Base-by-base conservation (phyloP, 768 basidiomycete species). In the Trametes sanguinea region DNA sequence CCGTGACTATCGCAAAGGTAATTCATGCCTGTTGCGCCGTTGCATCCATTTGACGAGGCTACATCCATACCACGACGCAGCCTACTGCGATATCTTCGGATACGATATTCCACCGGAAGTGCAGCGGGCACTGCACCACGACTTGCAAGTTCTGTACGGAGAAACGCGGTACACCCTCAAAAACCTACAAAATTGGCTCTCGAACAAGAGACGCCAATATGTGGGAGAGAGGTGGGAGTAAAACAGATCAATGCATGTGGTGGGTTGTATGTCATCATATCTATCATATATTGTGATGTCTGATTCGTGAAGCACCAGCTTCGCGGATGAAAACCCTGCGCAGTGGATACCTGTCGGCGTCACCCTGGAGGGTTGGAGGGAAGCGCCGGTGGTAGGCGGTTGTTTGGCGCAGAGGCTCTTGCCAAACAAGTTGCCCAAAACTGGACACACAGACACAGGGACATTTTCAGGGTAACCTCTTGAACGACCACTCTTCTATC, bases 351-450 rank as follows among this genome's bases (percentile, higher is more conserved):
- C 6, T 37, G 35, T 6, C 35, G 6, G 6, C 11, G 35, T 6
- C 35, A 37, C 35, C 35, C 35, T 22, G 22, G 22, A 22, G 22
- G 22, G 35, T 37, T 37, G 6, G 11, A 37, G 35, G 11, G 35
- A 37, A 37, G 35, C 33, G 33, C 1, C 17, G 48, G 29, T 37
- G 35, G 13, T 29, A 58, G n/a, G 17, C 17, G 51, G 60, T 54
- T 61, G 60, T 61, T 61, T 61, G 60, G 54, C 10, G 29, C 54
- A 7, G 54, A 61, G 32, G 60, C 40, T 44, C 27, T 56, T 51
- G 60, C 54, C 60, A 61, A 56, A 61, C 54, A 61, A 61, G 14
- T 17, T 9, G 8, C 60, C 42, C 1, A 37, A 61, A 56, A 4
- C n/a, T 30, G 60, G 40, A 39, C 1, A 22, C 2, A 22, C 22